These are phyloP conservation scores for Salvia sclarea DNA, from an alignment of 305 asterid genomes.

Conservation along the genomic window DNA sequence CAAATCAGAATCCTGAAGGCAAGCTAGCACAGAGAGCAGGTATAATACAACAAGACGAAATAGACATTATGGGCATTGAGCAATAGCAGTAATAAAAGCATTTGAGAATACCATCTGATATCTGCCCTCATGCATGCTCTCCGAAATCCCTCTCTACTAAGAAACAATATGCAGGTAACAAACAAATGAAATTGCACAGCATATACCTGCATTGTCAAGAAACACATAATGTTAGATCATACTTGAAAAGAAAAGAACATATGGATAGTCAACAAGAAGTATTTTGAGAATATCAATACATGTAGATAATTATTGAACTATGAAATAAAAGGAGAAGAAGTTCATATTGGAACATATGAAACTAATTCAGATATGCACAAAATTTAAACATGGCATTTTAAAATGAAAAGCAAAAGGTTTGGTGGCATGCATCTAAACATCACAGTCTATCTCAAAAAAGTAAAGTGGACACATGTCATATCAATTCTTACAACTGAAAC, in stretches of 20 bases:
- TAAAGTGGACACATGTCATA: not conserved
- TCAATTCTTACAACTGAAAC: not conserved
- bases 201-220: slow-evolving; percentile 58
- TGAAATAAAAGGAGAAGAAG: not conserved
- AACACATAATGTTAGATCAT: not conserved
- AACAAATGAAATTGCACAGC: slow-evolving; percentile 90
- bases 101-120: slow-evolving; percentile 51
- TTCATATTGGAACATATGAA: not conserved
- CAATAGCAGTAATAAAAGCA: slow-evolving; percentile 20
- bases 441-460: not conserved
- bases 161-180: slow-evolving; percentile 83
- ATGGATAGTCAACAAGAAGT: slow-evolving; percentile 2
- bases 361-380: not conserved
- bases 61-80: slow-evolving; percentile 19
- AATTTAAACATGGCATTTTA: not conserved
- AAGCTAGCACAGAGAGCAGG: not conserved
- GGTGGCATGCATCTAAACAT: slow-evolving; percentile 6
- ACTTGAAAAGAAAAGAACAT: not conserved
- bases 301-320: not conserved
- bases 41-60: slow-evolving; percentile 7
- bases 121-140: slow-evolving; percentile 93
- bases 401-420: not conserved
- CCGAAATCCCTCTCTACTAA: slow-evolving; percentile 94
- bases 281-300: not conserved
- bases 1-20: slow-evolving; percentile 9